A percentile compares a stretch with the other conserved stretches of the same genome.
phyloP scores from a whole-genome alignment of 306 rosid genomes.

The Aeschynomene evenia region DNA sequence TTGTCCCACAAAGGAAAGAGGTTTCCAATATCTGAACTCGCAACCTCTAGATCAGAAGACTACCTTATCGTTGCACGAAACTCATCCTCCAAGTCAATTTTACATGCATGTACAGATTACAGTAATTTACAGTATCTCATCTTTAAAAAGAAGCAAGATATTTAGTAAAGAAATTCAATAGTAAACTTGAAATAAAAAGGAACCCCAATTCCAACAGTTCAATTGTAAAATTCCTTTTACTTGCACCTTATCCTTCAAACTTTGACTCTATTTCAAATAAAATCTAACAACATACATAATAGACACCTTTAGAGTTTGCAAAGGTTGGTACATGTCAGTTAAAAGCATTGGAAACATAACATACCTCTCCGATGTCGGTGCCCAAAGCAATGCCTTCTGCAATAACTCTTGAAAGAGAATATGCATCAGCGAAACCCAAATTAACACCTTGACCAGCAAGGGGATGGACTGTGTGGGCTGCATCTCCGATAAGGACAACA shows the following conservation, averaged over 20 bases:
- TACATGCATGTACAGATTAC: neutral
- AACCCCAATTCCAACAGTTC: neutral
- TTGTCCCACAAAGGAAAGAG: too few relatives aligned
- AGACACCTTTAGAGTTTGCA: neutral
- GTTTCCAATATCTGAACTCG: too few relatives aligned
- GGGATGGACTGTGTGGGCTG: slow-evolving; percentile 94
- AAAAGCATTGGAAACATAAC: slow-evolving; percentile 16
- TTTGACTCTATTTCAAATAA: neutral
- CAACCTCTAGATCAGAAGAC: too few relatives aligned
- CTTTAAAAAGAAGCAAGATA: neutral
- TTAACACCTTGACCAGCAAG: slow-evolving; percentile 98
- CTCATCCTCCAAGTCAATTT: too few relatives aligned
- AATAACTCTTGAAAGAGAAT: slow-evolving; percentile 68
- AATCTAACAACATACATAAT: too few relatives aligned
- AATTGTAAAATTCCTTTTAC: too few relatives aligned
- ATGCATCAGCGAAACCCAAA: slow-evolving; percentile 88
- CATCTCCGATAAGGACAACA: slow-evolving; percentile 83
- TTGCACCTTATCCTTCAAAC: neutral
- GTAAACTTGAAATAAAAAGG: neutral
- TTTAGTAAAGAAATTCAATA: neutral
- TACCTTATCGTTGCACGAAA: too few relatives aligned
- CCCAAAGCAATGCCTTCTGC: slow-evolving; percentile 85
- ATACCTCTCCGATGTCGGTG: slow-evolving; percentile 77
- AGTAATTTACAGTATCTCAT: neutral
- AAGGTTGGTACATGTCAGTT: neutral